phyloP scores from a whole-genome alignment of 2,329 filamentous ascomycete species.

The Aspergillus sp. region DNA sequence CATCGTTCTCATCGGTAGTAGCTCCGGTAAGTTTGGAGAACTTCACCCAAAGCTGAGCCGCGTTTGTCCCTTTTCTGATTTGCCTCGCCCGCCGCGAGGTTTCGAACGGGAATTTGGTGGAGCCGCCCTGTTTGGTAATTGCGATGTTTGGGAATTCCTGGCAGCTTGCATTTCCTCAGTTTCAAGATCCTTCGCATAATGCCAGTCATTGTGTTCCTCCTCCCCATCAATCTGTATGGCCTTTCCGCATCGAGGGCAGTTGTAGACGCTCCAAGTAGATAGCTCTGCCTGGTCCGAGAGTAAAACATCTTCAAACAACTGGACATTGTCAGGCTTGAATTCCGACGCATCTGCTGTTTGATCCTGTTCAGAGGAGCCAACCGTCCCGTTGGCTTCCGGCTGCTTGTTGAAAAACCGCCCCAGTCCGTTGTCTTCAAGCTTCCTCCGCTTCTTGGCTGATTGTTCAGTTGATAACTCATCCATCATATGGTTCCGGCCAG shows the following conservation, averaged over 20 bases:
- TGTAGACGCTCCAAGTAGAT: constrained; percentile 29
- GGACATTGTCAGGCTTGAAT: background rate
- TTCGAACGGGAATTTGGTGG: constrained; percentile 22
- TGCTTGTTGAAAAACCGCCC: constrained; percentile 58
- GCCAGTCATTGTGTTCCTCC: constrained; percentile 87
- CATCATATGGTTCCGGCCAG: constrained; percentile 17
- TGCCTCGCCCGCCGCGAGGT: constrained; percentile 27
- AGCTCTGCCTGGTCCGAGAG: background rate
- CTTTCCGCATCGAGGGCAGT: constrained; percentile 67
- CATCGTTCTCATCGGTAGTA: background rate
- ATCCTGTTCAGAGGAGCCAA: constrained; percentile 8
- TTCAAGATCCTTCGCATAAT: constrained; percentile 85
- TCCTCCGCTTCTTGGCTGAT: constrained; percentile 45
- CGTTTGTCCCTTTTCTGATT: constrained; percentile 37
- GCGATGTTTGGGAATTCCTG: constrained; percentile 17
- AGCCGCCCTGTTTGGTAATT: constrained; percentile 14
- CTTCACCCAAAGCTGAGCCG: constrained; percentile 34
- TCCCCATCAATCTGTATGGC: constrained; percentile 58
- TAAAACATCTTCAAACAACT: background rate
- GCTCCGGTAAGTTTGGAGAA: background rate
- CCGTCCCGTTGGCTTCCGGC: background rate
- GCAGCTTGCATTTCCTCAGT: constrained; percentile 56
- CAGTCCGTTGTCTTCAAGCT: constrained; percentile 53
- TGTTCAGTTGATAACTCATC: constrained; percentile 13
- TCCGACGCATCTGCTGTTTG: background rate